Conservation (phyloP, 805 yeast genomes). For the Kazachstania kunashirensis region DNA sequence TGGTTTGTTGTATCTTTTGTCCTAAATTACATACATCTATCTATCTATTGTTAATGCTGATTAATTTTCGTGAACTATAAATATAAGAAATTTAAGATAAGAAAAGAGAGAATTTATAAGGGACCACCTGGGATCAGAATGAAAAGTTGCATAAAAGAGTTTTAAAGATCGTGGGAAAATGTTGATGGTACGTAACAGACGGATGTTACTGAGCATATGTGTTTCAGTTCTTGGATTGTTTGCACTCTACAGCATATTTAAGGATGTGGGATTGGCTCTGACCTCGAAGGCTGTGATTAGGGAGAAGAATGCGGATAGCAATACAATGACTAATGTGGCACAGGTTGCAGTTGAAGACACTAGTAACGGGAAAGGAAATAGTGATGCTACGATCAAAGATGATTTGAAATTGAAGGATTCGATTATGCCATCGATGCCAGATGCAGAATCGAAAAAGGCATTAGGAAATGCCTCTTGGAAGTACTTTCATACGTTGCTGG, state of each 20-base stretch:
- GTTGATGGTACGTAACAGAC: slow-evolving; percentile 28
- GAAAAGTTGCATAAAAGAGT: too few species aligned
- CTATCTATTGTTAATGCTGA: too few species aligned
- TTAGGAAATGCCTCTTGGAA: slow-evolving; percentile 91
- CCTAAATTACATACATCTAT: too few species aligned
- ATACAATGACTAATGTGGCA: neutral
- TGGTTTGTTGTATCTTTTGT: too few species aligned
- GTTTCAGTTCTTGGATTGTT: slow-evolving; percentile 3
- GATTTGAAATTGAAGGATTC: slow-evolving; percentile 19
- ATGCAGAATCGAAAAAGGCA: slow-evolving; percentile 57
- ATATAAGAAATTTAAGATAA: too few species aligned
- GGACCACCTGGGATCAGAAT: too few species aligned
- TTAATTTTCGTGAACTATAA: too few species aligned
- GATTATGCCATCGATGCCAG: slow-evolving; percentile 92
- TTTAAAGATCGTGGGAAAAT: too few species aligned
- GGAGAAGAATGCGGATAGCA: slow-evolving; percentile 1
- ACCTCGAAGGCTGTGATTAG: slow-evolving; percentile 4
- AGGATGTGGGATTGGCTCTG: slow-evolving; percentile 4
- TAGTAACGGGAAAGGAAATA: neutral
- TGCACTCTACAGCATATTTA: neutral
- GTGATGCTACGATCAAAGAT: slow-evolving; percentile 2
- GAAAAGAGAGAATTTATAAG: too few species aligned
- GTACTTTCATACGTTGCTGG: slow-evolving; percentile 80
- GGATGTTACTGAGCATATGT: slow-evolving; percentile 10
- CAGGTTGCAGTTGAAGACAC: neutral